Base-by-base conservation (phyloP, 2,329 filamentous ascomycete genomes). In the Amylocarpus encephaloides region DNA sequence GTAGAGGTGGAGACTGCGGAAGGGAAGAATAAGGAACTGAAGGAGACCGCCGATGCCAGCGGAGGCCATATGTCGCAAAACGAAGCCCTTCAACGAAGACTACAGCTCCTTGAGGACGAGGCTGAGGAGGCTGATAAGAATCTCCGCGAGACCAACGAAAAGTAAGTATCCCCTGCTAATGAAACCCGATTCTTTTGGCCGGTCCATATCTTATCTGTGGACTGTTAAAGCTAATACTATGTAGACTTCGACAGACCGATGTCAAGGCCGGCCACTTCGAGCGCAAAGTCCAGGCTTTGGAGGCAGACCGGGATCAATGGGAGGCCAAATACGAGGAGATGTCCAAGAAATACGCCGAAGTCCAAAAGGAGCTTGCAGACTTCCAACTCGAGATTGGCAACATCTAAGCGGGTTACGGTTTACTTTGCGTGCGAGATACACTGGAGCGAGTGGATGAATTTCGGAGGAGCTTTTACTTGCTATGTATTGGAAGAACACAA, bases 221-320 rank as follows among this genome's bases (percentile, higher is more conserved):
- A 41, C 3, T 16, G 18, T 12, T 16, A 5, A 51, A 16, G 43
- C 38, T 54, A 43, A 42, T 12, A 34, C 43, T 40, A 30, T 15
- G 13, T 36, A 98, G 93, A 77, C 88, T 97, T 68, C 91, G 93
- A 71, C 91, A 95, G 77, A 96, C 93, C 75, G 93, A 98, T 71
- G 90, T 97, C 75, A 97, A 97, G 80, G 91, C 92, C 67, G 93
- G 92, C 66, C 92, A 98, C 78, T 97, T 92, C 74, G 93, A 98
- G 78, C 93, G 93, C 75, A 97, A 97, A 80, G 93, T 97, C 63
- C 89, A 96, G 73, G 92, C 93, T 65, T 84, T 96, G 67, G 93
- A 98, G 76, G 78, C 82, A 67, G 82, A 91, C 70, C 86, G 88
- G 66, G 90, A 96, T 73, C 83, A 91, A 72, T 96, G 91, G 91